Conservation (phyloP, 345 rosid species). For the Populus nigra region DNA sequence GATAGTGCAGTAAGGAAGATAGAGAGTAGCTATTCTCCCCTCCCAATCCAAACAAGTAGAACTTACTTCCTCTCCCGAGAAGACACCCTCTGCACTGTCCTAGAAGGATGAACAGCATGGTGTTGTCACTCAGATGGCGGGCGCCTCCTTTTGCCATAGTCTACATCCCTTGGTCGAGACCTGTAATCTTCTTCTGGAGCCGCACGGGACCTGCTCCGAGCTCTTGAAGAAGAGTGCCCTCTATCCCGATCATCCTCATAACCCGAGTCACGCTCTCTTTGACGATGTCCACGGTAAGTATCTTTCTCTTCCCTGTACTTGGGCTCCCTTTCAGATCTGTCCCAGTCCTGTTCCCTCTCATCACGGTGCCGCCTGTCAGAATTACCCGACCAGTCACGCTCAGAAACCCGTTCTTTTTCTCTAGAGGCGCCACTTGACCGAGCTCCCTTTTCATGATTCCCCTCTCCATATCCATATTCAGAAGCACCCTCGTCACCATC, state of each 20-base stretch:
- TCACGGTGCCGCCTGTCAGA: constrained; percentile 63
- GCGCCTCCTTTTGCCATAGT: constrained; percentile 75
- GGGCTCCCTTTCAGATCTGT: constrained; percentile 57
- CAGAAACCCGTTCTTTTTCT: constrained; percentile 60
- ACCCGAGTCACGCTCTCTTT: constrained; percentile 61
- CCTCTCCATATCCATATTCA: constrained; percentile 82
- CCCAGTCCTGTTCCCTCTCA: constrained; percentile 53
- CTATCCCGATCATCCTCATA: constrained; percentile 64
- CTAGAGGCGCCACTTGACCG: constrained; percentile 49
- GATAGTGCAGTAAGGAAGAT: constrained; percentile 26
- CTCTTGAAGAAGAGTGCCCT: constrained; percentile 67
- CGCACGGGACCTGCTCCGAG: constrained; percentile 67
- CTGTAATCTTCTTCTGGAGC: constrained; percentile 61
- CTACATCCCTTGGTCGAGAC: constrained; percentile 72
- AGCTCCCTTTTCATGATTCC: constrained; percentile 61
- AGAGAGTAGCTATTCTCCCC: constrained; percentile 26
- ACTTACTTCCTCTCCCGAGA: constrained; percentile 53
- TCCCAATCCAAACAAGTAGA: constrained; percentile 32
- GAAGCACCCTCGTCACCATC: constrained; percentile 86
- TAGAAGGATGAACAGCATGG: constrained; percentile 8
- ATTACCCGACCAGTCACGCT: constrained; percentile 71
- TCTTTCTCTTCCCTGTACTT: constrained; percentile 62
- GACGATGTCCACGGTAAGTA: constrained; percentile 60
- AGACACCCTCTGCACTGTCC: constrained; percentile 26
- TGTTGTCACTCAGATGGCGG: constrained; percentile 44